A percentile compares a stretch with the other conserved stretches of the same genome.
Evolutionary conservation across 352 stramenopile species (phyloP).

Genomic region (Aphanomyces stellatus): DNA sequence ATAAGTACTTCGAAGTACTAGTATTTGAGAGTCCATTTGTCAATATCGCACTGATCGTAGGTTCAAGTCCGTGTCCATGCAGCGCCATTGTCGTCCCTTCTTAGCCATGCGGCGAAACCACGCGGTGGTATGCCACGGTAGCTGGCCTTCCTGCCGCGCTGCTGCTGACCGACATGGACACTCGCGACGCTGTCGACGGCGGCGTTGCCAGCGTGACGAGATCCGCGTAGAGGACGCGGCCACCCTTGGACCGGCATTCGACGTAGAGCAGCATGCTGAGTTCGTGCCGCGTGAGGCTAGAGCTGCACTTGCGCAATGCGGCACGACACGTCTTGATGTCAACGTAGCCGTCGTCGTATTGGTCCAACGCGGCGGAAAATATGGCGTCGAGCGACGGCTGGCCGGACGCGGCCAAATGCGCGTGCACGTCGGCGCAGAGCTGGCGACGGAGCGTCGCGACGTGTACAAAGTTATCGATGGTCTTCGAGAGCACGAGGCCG

Average conservation of each 20-base stretch:
- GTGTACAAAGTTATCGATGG: not conserved
- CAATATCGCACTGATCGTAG: too few relatives aligned
- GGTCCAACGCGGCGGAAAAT: not conserved
- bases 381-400: too few relatives aligned
- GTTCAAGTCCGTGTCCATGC: too few relatives aligned
- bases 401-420: too few relatives aligned
- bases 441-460: not conserved
- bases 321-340: not conserved
- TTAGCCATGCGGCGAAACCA: not conserved
- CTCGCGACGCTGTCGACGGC: not conserved
- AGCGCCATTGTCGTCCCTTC: too few relatives aligned
- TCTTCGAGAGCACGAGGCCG: not conserved
- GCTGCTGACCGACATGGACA: not conserved
- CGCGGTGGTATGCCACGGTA: not conserved
- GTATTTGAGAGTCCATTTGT: too few relatives aligned
- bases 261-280: not conserved
- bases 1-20: too few relatives aligned
- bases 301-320: not conserved
- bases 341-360: not conserved
- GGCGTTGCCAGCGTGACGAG: not conserved
- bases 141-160: not conserved
- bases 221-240: not conserved
- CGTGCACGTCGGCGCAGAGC: not conserved
- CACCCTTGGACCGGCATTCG: not conserved
- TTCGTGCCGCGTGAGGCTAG: not conserved